Base-by-base conservation (phyloP, 2,329 filamentous ascomycete species). In the Dactylellina leptospora region DNA sequence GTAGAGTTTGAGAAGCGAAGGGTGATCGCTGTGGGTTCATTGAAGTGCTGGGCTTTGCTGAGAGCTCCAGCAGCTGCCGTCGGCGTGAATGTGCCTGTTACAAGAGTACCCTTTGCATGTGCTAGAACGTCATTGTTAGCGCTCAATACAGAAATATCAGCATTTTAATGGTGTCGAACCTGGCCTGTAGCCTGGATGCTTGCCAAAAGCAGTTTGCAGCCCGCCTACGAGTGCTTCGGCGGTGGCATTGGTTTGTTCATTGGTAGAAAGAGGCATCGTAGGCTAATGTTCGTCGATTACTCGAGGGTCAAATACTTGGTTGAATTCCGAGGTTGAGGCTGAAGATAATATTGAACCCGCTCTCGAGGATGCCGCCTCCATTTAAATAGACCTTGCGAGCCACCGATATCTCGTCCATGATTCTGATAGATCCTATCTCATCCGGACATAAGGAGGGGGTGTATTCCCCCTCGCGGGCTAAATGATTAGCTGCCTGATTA, bases 21-120 rank as follows among this genome's bases (percentile, higher is more conserved):
- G 27, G 81, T 80, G 60, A 85, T 74, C 1, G 83, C 81, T 0
- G 83, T 84, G 0, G 81, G 68, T 11, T 74, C 69, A 70, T 78
- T 81, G 77, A 86, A 84, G 76, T 86, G 84, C 2, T 80, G 79
- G 5, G 84, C 84, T 18, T 71, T 79, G 28, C 81, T 82, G 18
- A 87, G 82, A 6, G 77, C 74, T 2, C 79, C 76, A 11, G 84
- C 84, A 38, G 78, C 76, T 81, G 81, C 25, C 11, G 66, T 63
- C 2, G 85, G 84, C 0, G 78, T 82, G 77, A 87, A 87, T 20
- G 79, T 83, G 28, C 85, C 85, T 4, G 78, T 82, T 9, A 85
- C 77, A 36, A 86, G 79, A 27, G 81, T 77, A 10, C 85, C 85
- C 78, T 84, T 83, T 16, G 85, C 84, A 72, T 87, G 85, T 8